A percentile compares a stretch with the other conserved stretches of the same genome.
Evolutionary conservation across 768 basidiomycete species (phyloP).

Genomic region (Russula lepida): DNA sequence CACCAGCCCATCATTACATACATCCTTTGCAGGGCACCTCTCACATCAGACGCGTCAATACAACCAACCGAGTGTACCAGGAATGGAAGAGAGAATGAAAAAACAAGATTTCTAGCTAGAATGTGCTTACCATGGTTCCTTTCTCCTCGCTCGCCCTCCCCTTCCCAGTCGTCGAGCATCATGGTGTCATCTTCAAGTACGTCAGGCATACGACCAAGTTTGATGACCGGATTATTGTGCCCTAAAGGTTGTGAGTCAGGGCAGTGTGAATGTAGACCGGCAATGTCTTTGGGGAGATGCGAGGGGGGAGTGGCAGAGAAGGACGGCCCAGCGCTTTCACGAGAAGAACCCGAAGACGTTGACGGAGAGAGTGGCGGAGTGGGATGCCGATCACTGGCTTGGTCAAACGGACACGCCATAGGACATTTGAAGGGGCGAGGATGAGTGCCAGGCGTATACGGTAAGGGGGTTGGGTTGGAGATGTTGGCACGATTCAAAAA

Average conservation of each 20-base stretch:
- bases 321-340: slow-evolving; percentile 3
- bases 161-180: slow-evolving; percentile 17
- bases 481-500: background rate
- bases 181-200: slow-evolving; percentile 11
- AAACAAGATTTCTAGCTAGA: background rate
- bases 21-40: background rate
- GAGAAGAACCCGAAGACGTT: slow-evolving; percentile 10
- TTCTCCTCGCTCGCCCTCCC: slow-evolving; percentile 3
- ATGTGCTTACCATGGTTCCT: slow-evolving; percentile 7
- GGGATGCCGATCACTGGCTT: background rate
- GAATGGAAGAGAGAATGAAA: background rate
- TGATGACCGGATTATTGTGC: background rate
- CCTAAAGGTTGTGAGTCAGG: background rate
- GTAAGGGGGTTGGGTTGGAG: background rate
- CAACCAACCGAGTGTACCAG: background rate
- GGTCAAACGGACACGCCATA: slow-evolving; percentile 7
- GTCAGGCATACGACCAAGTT: slow-evolving; percentile 1
- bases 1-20: slow-evolving; percentile 1
- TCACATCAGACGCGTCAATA: background rate
- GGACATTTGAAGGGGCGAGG: slow-evolving; percentile 4
- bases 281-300: background rate
- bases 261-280: background rate
- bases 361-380: slow-evolving; percentile 20
- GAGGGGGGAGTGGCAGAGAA: slow-evolving; percentile 10
- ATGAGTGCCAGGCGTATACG: background rate